phyloP scores from a whole-genome alignment of 2,329 filamentous ascomycete species.

The Trichophyton mentagrophytes region DNA sequence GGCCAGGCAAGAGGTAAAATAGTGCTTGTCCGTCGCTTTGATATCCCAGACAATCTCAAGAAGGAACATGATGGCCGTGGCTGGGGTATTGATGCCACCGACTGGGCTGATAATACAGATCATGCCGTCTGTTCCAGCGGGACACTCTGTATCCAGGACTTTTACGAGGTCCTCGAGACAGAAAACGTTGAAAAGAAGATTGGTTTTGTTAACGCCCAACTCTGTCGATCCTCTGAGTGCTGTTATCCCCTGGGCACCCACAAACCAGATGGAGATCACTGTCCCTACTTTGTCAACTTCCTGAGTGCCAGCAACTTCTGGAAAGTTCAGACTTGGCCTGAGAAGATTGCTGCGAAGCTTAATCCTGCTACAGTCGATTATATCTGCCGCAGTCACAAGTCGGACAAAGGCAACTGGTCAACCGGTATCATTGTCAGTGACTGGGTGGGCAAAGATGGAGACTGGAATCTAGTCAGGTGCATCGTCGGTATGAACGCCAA shows the following conservation, averaged over 20 bases:
- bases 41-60: constrained; percentile 40
- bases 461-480: constrained; percentile 82
- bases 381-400: constrained; percentile 41
- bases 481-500: constrained; percentile 84
- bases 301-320: constrained; percentile 88
- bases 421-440: constrained; percentile 88
- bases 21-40: constrained; percentile 71
- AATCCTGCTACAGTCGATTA: constrained; percentile 62
- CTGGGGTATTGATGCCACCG: constrained; percentile 46
- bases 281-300: constrained; percentile 80
- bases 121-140: constrained; percentile 59
- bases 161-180: constrained; percentile 71
- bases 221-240: constrained; percentile 54
- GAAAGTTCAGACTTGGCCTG: constrained; percentile 83
- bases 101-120: constrained; percentile 81
- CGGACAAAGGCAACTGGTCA: constrained; percentile 53
- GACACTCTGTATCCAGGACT: constrained; percentile 78
- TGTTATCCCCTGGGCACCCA: constrained; percentile 29
- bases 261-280: constrained; percentile 25
- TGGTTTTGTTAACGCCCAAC: constrained; percentile 56
- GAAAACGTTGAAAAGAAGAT: constrained; percentile 73
- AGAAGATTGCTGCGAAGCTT: constrained; percentile 73
- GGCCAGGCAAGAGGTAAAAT: constrained; percentile 71
- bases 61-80: constrained; percentile 37
- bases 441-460: constrained; percentile 73